Evolutionary conservation across 345 rosid species (phyloP).

Genomic region (Citrus sp.): DNA sequence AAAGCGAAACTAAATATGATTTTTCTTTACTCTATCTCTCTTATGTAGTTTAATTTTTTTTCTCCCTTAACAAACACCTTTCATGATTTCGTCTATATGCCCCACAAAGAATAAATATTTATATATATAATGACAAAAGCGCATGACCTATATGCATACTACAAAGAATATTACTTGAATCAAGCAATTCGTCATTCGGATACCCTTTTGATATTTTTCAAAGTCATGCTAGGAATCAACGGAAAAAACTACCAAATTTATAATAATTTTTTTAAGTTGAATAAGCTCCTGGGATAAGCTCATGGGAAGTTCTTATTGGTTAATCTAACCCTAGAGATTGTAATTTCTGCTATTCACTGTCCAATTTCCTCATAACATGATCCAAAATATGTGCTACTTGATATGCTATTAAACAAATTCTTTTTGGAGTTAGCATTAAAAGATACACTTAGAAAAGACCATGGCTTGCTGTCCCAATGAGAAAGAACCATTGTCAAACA

Average conservation of each 20-base stretch:
- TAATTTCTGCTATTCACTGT: constrained; percentile 10
- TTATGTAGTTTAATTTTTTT: too few relatives aligned
- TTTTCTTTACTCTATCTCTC: background rate
- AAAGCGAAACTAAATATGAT: background rate
- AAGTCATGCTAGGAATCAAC: background rate
- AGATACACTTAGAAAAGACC: too few relatives aligned
- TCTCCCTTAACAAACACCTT: constrained; percentile 1
- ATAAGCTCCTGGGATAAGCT: background rate
- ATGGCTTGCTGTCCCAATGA: background rate
- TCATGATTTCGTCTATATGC: background rate
- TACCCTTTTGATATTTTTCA: background rate
- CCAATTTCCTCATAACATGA: constrained; percentile 24
- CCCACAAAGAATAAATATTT: background rate
- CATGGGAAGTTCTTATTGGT: background rate
- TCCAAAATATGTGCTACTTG: constrained; percentile 27
- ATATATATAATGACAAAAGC: too few relatives aligned
- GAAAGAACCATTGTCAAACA: background rate
- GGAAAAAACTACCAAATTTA: too few relatives aligned
- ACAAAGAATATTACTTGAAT: background rate
- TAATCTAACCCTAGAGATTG: constrained; percentile 5
- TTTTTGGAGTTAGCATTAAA: background rate
- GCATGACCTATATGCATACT: too few relatives aligned
- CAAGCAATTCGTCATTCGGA: background rate
- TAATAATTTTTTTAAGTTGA: too few relatives aligned
- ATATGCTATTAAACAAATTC: background rate